These are phyloP conservation scores for Botryotinia globosa DNA, from an alignment of 2,329 filamentous ascomycete genomes.

Conservation along the genomic window DNA sequence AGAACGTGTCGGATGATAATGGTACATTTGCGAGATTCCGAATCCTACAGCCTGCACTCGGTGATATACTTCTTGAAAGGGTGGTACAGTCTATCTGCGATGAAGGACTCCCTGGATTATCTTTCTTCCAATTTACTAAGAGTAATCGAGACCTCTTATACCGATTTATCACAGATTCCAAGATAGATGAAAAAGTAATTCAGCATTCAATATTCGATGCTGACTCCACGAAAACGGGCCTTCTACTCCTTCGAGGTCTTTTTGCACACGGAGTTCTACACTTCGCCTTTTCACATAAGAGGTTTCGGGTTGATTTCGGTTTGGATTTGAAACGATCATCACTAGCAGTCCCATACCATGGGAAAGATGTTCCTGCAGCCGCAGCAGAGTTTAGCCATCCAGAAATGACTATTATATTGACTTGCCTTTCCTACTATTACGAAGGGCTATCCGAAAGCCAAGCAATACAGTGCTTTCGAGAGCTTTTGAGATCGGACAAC, in stretches of 20 bases:
- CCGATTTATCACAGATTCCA: constrained; percentile 15
- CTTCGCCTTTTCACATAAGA: constrained; percentile 54
- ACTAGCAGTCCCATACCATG: constrained; percentile 57
- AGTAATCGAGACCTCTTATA: background rate
- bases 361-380: constrained; percentile 55
- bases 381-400: constrained; percentile 58
- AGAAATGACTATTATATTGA: constrained; percentile 55
- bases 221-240: constrained; percentile 35
- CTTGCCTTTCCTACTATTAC: constrained; percentile 56
- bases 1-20: constrained; percentile 21
- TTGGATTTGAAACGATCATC: constrained; percentile 46
- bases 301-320: constrained; percentile 66
- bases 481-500: constrained; percentile 52
- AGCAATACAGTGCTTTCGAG: constrained; percentile 46
- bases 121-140: constrained; percentile 29
- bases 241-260: constrained; percentile 54
- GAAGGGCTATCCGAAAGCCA: constrained; percentile 52
- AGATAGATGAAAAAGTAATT: constrained; percentile 19
- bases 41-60: constrained; percentile 43
- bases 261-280: constrained; percentile 53
- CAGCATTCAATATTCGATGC: constrained; percentile 29
- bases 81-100: constrained; percentile 46
- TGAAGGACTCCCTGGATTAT: constrained; percentile 45
- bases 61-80: constrained; percentile 33
- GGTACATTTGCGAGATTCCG: constrained; percentile 50